A percentile compares a stretch with the other conserved stretches of the same genome.
These are phyloP conservation scores for Vickermania spadyakhi DNA, from an alignment of 208 protist genomes.

Conservation along the genomic window DNA sequence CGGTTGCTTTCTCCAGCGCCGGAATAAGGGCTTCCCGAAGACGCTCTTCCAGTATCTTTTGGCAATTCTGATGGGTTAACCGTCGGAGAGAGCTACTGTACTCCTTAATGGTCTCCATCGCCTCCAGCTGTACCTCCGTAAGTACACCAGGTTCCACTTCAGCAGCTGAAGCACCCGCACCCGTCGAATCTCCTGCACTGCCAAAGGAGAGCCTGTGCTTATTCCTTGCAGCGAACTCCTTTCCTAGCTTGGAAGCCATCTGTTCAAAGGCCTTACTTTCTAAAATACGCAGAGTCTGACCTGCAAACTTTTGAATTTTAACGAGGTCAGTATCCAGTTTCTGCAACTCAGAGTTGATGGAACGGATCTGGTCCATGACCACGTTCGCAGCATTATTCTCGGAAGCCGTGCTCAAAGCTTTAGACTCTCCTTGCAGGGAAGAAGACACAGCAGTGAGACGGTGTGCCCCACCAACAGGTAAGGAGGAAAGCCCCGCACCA, in stretches of 20 bases:
- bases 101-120: constrained; percentile 53
- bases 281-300: constrained; percentile 64
- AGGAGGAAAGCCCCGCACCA: neutral
- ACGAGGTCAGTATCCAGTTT: constrained; percentile 59
- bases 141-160: constrained; percentile 30
- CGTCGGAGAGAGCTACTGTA: neutral
- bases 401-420: constrained; percentile 52
- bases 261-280: constrained; percentile 64
- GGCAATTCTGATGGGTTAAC: neutral
- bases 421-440: constrained; percentile 57
- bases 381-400: constrained; percentile 57
- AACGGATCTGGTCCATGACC: constrained; percentile 48
- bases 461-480: neutral
- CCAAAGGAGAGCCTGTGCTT: constrained; percentile 32
- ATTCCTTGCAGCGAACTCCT: constrained; percentile 74
- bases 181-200: constrained; percentile 9
- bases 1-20: constrained; percentile 30
- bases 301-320: constrained; percentile 57
- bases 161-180: constrained; percentile 2
- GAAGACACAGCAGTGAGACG: constrained; percentile 70
- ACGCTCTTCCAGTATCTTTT: neutral
- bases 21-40: neutral
- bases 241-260: constrained; percentile 59
- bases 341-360: constrained; percentile 68
- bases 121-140: constrained; percentile 41